phyloP scores from a whole-genome alignment of 1,139 yeast genomes.

The Sugiyamaella grinbergsii region DNA sequence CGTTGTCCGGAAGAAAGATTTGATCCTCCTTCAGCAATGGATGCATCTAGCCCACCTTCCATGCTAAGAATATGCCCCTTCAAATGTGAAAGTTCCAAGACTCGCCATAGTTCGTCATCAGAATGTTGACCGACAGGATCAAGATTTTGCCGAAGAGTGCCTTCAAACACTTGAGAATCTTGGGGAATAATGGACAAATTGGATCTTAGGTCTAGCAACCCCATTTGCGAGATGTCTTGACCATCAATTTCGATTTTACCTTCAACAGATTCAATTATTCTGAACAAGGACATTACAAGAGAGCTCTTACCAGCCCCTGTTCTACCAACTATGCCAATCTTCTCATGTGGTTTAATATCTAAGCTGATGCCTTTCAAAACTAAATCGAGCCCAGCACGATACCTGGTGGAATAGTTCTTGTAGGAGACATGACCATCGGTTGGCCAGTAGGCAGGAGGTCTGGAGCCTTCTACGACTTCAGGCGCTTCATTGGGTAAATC shows the following conservation, averaged over 20 bases:
- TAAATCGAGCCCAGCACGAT: constrained; percentile 56
- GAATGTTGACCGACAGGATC: constrained; percentile 59
- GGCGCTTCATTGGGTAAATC: constrained; percentile 63
- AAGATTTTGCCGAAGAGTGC: constrained; percentile 63
- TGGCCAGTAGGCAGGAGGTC: constrained; percentile 63
- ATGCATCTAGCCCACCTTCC: constrained; percentile 46
- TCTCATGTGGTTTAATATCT: constrained; percentile 59
- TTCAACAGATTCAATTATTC: constrained; percentile 64
- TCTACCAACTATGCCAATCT: constrained; percentile 80
- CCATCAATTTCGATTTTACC: constrained; percentile 63
- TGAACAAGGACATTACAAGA: constrained; percentile 67
- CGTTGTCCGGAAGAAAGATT: constrained; percentile 78
- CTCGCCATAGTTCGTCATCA: constrained; percentile 63
- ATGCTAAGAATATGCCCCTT: constrained; percentile 67
- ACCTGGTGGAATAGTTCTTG: constrained; percentile 62
- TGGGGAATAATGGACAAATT: constrained; percentile 72
- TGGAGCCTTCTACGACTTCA: constrained; percentile 40
- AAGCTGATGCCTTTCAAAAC: constrained; percentile 59
- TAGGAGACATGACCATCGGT: constrained; percentile 56
- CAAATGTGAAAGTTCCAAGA: constrained; percentile 80
- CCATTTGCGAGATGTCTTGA: constrained; percentile 57
- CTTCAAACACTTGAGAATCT: constrained; percentile 71
- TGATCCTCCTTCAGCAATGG: constrained; percentile 67
- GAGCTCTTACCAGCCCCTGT: constrained; percentile 88
- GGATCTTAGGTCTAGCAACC: constrained; percentile 59